Percentiles rank a stretch among this genome's conserved stretches.
These are phyloP conservation scores for Pseudomonodictys pantanalensis DNA, from an alignment of 495 filamentous ascomycete genomes.

Conservation along the genomic window DNA sequence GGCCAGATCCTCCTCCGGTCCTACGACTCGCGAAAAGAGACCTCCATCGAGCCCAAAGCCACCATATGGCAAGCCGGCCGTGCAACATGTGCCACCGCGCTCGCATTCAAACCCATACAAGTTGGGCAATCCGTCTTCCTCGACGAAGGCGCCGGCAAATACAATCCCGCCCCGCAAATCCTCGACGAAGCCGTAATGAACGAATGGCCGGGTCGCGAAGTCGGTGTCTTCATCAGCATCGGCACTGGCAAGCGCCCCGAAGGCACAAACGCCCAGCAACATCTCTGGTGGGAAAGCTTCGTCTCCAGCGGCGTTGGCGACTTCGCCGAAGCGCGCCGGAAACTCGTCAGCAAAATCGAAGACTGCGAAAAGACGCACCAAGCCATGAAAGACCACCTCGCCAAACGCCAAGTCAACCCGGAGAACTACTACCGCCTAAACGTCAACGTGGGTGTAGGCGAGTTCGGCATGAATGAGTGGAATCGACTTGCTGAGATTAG, in stretches of 20 bases:
- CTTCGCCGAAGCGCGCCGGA: slow-evolving; percentile 83
- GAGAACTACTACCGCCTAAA: slow-evolving; percentile 98
- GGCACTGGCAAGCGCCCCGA: slow-evolving; percentile 87
- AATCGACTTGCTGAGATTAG: slow-evolving; percentile 87
- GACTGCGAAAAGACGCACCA: slow-evolving; percentile 90
- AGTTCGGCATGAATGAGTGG: slow-evolving; percentile 99
- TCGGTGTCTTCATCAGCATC: slow-evolving; percentile 85
- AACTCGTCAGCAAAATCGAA: slow-evolving; percentile 85
- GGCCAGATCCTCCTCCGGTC: slow-evolving; percentile 75
- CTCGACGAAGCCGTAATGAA: slow-evolving; percentile 88
- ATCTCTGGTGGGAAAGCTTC: slow-evolving; percentile 91
- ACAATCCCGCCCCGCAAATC: slow-evolving; percentile 81
- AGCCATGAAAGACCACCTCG: slow-evolving; percentile 73
- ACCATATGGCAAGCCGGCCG: slow-evolving; percentile 95
- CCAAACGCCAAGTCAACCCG: slow-evolving; percentile 71
- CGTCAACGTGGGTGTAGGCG: slow-evolving; percentile 93
- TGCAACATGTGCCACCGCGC: slow-evolving; percentile 85
- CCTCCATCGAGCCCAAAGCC: slow-evolving; percentile 82
- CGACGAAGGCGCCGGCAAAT: slow-evolving; percentile 88
- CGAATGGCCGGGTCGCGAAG: slow-evolving; percentile 89
- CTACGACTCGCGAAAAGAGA: slow-evolving; percentile 90
- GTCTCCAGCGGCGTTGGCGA: slow-evolving; percentile 68
- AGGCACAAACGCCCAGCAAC: slow-evolving; percentile 61
- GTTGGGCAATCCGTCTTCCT: slow-evolving; percentile 91
- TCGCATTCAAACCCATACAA: slow-evolving; percentile 94